Evolutionary conservation across 176 grass and related monocot species (phyloP), one percentile per base, ranked within the genome.

Genomic region (Cymbopogon citratus): DNA sequence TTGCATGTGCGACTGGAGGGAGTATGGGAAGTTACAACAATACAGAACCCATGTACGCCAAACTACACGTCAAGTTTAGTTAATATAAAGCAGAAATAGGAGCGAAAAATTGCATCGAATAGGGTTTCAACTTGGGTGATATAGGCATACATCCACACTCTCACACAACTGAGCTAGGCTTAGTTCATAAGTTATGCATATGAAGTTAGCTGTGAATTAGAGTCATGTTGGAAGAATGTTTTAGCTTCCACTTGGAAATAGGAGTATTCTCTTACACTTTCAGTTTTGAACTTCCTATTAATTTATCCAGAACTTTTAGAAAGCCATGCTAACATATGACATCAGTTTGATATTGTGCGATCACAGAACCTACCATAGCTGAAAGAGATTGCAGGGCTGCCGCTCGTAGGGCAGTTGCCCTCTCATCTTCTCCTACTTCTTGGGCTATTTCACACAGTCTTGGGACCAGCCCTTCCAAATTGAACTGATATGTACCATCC

Each of bases 401-500:
- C 54, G 91, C 91, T 67, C 73, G 80, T 23, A 95, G 74, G 62
- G 52, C 23, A 76, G 21, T 62, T 43, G 80, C 77, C 38, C 80
- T 89, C 6, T 95, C 91, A 84, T 90, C 93, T 33, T 95, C 93
- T 63, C 96, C 89, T 68, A 84, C 77, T 84, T 99, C 90, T 90
- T 99, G 93, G 85, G 89, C 82, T 80, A 99, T 81, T 80, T 93
- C 87, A 81, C 96, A 99, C 25, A 99, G 70, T 78, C 87, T 91
- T 83, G 96, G 96, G 77, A 99, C 79, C 10, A 99, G 82, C 48
- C 82, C 82, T 93, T 99, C 96, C 78, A 99, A 88, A 91, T 99
- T 99, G 85, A 99, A 99, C 75, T 93, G 92, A 83, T 99, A 95
- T 18, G 92, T 99, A 74, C 96, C 85, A 90, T 99, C 96, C 82